Conservation (phyloP, 164 flowering plant genomes). For the Vitis vinifera region DNA sequence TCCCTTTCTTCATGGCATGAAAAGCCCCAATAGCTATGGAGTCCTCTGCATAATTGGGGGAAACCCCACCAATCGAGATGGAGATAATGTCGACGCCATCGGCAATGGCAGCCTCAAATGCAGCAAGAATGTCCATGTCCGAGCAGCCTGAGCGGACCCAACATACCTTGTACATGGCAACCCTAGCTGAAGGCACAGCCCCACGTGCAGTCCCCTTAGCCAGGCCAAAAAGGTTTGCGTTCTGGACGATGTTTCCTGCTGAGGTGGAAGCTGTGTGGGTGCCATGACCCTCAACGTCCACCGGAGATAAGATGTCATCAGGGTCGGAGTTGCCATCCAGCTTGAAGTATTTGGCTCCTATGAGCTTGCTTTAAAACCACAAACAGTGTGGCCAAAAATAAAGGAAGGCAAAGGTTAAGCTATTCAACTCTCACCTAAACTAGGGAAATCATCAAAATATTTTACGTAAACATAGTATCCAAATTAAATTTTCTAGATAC, state of each 20-base stretch:
- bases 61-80: slow-evolving; percentile 54
- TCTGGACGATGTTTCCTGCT: slow-evolving; percentile 47
- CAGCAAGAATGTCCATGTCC: slow-evolving; percentile 70
- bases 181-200: slow-evolving; percentile 67
- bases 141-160: slow-evolving; percentile 60
- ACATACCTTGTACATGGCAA: slow-evolving; percentile 85
- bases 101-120: slow-evolving; percentile 70
- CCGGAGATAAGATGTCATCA: slow-evolving; percentile 51
- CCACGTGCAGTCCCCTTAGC: slow-evolving; percentile 75
- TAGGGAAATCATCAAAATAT: no score
- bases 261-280: slow-evolving; percentile 80
- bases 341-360: slow-evolving; percentile 77
- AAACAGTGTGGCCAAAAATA: background rate
- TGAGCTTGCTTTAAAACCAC: slow-evolving; percentile 43
- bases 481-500: no score
- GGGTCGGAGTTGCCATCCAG: slow-evolving; percentile 40
- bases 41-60: slow-evolving; percentile 29
- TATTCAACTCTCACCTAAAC: background rate
- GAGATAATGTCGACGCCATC: slow-evolving; percentile 89
- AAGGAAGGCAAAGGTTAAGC: background rate
- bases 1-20: slow-evolving; percentile 71
- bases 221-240: slow-evolving; percentile 63
- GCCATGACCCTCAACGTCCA: slow-evolving; percentile 73
- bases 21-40: slow-evolving; percentile 64
- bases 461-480: no score